These are phyloP conservation scores for Fusarium oxysporum DNA, from an alignment of 2,329 filamentous ascomycete species.

Conservation along the genomic window DNA sequence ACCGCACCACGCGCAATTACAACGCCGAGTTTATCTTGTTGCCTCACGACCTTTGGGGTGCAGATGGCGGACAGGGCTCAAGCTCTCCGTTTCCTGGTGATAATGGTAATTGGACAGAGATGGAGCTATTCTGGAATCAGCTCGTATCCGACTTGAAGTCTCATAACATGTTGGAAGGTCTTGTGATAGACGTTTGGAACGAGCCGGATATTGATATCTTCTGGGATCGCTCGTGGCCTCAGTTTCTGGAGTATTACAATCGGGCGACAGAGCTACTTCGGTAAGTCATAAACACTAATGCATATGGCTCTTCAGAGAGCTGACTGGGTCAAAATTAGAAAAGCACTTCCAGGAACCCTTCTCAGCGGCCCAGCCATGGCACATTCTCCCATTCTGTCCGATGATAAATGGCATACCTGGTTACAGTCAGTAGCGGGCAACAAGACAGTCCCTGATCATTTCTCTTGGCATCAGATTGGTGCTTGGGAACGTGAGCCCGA, in stretches of 20 bases:
- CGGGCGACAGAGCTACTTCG: neutral
- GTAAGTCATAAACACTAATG: accelerated
- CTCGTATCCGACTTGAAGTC: neutral
- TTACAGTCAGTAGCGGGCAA: neutral
- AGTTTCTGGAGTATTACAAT: neutral
- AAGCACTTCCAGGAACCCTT: neutral
- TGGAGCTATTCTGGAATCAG: neutral
- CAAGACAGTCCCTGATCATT: neutral
- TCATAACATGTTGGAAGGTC: neutral
- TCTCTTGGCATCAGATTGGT: neutral
- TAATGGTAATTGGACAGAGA: neutral
- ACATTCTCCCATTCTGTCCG: neutral
- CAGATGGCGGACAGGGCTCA: neutral
- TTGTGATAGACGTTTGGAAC: neutral
- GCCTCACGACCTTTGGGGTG: neutral
- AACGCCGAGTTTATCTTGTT: neutral
- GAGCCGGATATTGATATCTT: neutral
- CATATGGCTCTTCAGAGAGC: accelerated
- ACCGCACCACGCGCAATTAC: neutral
- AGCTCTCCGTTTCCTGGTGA: neutral
- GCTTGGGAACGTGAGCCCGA: neutral
- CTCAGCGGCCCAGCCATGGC: neutral
- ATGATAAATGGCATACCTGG: neutral
- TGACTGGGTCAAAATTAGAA: neutral
- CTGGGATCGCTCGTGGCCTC: neutral